Evolutionary conservation across 352 stramenopile species (phyloP), one percentile per base, ranked within the genome.

Genomic region (Phytopythium delawarense): DNA sequence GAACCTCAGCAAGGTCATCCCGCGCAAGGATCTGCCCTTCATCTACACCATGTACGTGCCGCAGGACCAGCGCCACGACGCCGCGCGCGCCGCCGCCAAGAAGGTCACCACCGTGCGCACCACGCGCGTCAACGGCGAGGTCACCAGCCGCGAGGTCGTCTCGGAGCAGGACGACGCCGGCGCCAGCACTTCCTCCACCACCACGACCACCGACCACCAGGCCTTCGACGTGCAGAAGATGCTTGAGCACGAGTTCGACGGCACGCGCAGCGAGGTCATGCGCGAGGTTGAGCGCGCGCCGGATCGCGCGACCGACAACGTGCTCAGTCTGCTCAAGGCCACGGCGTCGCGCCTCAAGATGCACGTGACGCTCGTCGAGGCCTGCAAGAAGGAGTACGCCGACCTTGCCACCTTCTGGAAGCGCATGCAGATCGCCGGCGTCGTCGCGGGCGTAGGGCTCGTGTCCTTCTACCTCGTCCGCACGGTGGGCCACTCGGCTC

Each of bases 11-110:
- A 92, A 94, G 49, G 83, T 96, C 57, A 96, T 92, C 44, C 84
- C 83, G 34, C 76, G 87, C 32, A 96, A 96, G 62, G 87, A 96
- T 42, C 50, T 96, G 66, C 87, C 87, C 25, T 93, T 92, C 65
- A 94, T 96, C 58, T 96, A 94, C 67, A 92, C 87, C 11, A 96
- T 96, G 87, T 92, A 96, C 64, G 87, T 96, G 7, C 87, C 87
- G 0, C 75, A 82, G 39, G 79, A 89, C 44, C 71, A 89, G 61
- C 71, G 73, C 15, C 69, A 77, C 18, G 37, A 71, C 6, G 1
- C 49, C 4, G 2, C 49, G 42, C 21, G 30, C 44, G 25, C 40
- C 40, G 28, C 61, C 20, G 58, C 42, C 20, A 71, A 54, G 25
- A 59, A 61, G 44, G 57, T 62, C 59, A 44, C 55, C 21, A 18